Base-by-base conservation (phyloP, 1,284 basidiomycete genomes). In the Ceratobasidium sp. region DNA sequence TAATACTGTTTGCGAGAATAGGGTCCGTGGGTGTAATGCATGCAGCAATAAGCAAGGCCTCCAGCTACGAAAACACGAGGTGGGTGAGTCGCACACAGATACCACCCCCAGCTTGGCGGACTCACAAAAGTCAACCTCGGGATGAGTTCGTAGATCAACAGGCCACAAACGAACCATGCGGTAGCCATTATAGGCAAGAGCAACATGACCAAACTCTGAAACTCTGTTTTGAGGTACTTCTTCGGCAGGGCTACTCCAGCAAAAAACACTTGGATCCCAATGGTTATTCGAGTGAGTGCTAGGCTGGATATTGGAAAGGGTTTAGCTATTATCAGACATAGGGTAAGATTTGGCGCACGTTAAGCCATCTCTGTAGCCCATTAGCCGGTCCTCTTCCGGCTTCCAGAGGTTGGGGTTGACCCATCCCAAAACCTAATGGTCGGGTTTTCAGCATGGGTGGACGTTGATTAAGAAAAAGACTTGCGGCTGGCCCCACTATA, bases 11-110 rank as follows among this genome's bases (percentile, higher is more conserved):
- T 31, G 43, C 71, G 31, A 74, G 51, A 8, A 74, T 37, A 24
- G 71, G 71, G 46, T 74, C 71, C 46, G 71, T 74, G 11, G 71
- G 71, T 16, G 71, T 74, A 48, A 74, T 64, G 31, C 71, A 74
- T 34, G 71, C 71, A 7, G 71, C 1, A 39, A 74, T 74, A 31
- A 62, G 13, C 34, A 74, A 24, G 14, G 59, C 58, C 56, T 74
- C 71, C 59, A 74, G 14, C 59, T 63, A 48, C 22, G 34, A 58
- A 14, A 9, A 22, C 31, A 13, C 37, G 34, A 43, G 16, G 51
- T 19, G 2, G 2, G 43, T 53, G 34, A 34, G 22, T 46, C 13
- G 46, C 13, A 48, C 8, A 39, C 58, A 9, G 24, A 37, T 13
- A 9, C 16, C 31, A 16, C 22, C 13, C 13, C n/a, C 7, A 4